Evolutionary conservation across 352 stramenopile genomes (phyloP).

Genomic region (Hyaloperonospora arabidopsidis): DNA sequence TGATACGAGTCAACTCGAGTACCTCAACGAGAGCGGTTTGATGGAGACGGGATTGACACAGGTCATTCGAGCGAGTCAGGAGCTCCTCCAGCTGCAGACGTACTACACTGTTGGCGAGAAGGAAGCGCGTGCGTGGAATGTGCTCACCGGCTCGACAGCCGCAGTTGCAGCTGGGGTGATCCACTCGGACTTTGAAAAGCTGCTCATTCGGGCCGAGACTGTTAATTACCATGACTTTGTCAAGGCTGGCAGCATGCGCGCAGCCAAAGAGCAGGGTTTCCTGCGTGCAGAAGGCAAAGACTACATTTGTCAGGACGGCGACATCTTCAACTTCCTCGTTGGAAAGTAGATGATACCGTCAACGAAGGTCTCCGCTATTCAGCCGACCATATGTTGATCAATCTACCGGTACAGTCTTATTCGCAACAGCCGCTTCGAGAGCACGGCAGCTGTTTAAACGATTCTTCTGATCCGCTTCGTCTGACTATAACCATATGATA

Average conservation of each 20-base stretch:
- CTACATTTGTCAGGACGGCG: conserved; percentile 96
- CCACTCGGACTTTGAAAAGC: conserved; percentile 83
- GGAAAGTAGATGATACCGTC: conserved; percentile 32
- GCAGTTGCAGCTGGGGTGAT: conserved; percentile 71
- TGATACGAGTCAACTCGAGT: conserved; percentile 89
- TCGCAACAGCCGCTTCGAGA: too few species aligned
- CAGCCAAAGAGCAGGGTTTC: conserved; percentile 90
- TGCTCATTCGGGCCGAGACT: conserved; percentile 89
- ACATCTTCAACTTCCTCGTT: conserved; percentile 97
- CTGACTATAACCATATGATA: too few species aligned
- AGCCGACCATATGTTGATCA: too few species aligned
- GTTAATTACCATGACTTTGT: conserved; percentile 96
- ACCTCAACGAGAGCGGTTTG: conserved; percentile 83
- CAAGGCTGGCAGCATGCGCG: conserved; percentile 87
- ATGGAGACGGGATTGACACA: conserved; percentile 70
- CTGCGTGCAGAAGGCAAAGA: conserved; percentile 96
- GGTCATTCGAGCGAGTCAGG: conserved; percentile 86
- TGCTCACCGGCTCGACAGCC: conserved; percentile 64
- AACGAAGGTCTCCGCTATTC: neutral
- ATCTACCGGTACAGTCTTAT: too few species aligned
- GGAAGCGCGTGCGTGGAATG: conserved; percentile 79
- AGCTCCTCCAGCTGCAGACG: conserved; percentile 91
- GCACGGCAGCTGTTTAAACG: too few species aligned
- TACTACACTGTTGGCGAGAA: conserved; percentile 94
- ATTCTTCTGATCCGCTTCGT: too few species aligned